These are phyloP conservation scores for Suillus placidus DNA, from an alignment of 768 basidiomycete genomes.

Conservation along the genomic window DNA sequence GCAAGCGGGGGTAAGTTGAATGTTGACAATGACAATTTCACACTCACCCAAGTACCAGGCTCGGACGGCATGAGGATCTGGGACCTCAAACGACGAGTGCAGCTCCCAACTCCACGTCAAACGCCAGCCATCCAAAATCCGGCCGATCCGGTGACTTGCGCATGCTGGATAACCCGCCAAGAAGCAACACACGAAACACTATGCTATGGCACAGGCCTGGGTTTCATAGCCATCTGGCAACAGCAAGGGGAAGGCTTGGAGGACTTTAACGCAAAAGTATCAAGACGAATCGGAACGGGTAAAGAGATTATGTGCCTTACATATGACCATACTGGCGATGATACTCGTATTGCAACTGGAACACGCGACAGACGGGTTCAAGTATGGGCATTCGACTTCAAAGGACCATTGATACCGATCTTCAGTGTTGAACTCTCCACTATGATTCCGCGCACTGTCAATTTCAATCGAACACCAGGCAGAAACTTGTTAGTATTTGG, in stretches of 20 bases:
- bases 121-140: slow-evolving; percentile 8
- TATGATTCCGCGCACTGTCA: neutral
- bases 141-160: slow-evolving; percentile 10
- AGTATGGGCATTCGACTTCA: neutral
- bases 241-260: neutral
- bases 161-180: slow-evolving; percentile 6
- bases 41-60: slow-evolving; percentile 4
- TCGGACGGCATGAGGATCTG: slow-evolving; percentile 12
- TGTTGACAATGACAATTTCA: neutral
- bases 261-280: slow-evolving; percentile 7
- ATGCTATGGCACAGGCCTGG: slow-evolving; percentile 12
- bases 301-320: slow-evolving; percentile 15
- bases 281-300: slow-evolving; percentile 5
- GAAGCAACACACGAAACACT: slow-evolving; percentile 4
- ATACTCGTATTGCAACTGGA: neutral
- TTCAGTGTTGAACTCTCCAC: neutral
- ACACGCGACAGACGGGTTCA: neutral
- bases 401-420: neutral
- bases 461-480: neutral
- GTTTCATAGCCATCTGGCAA: slow-evolving; percentile 10
- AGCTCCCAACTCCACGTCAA: neutral
- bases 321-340: neutral
- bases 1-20: slow-evolving; percentile 13
- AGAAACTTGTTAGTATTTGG: slow-evolving; percentile 5
- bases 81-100: slow-evolving; percentile 7